phyloP scores from a whole-genome alignment of 768 basidiomycete species.

The Arthromyces matolae region DNA sequence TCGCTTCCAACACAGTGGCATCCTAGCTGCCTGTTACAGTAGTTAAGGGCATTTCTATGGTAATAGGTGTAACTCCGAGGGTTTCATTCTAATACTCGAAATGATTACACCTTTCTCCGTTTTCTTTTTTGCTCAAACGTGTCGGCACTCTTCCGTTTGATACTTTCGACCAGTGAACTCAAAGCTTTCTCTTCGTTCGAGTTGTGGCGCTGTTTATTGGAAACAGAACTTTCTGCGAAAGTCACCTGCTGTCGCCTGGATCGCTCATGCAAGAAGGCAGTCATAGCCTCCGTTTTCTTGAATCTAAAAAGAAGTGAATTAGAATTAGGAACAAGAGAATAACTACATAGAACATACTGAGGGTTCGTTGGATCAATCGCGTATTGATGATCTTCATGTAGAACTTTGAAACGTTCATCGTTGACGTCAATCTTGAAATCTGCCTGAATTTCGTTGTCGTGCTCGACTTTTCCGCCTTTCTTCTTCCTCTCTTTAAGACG shows the following conservation, averaged over 20 bases:
- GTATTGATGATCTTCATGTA: conserved; percentile 88
- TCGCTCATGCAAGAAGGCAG: conserved; percentile 80
- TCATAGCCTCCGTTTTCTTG: conserved; percentile 91
- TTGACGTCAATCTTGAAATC: conserved; percentile 80
- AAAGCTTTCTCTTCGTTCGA: conserved; percentile 36
- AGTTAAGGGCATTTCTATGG: no score
- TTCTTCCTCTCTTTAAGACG: conserved; percentile 42
- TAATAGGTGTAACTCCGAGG: no score
- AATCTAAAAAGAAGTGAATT: conserved; percentile 48
- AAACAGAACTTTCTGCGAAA: conserved; percentile 16
- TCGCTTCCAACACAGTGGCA: no score
- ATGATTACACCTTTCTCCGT: conserved; percentile 38
- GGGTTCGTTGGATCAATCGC: conserved; percentile 97
- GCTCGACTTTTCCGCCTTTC: conserved; percentile 36
- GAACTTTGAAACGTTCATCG: conserved; percentile 82
- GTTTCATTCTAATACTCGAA: no score
- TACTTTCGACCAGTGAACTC: conserved; percentile 73
- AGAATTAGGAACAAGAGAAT: not conserved
- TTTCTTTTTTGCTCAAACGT: conserved; percentile 31
- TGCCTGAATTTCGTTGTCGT: conserved; percentile 69
- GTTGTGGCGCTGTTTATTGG: conserved; percentile 7
- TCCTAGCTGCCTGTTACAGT: no score
- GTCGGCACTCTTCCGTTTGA: conserved; percentile 71
- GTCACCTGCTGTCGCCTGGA: conserved; percentile 49
- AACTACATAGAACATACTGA: conserved; percentile 56